A percentile compares a stretch with the other conserved stretches of the same genome.
phyloP scores from a whole-genome alignment of 345 rosid genomes.

The Eucalyptus cloeziana region DNA sequence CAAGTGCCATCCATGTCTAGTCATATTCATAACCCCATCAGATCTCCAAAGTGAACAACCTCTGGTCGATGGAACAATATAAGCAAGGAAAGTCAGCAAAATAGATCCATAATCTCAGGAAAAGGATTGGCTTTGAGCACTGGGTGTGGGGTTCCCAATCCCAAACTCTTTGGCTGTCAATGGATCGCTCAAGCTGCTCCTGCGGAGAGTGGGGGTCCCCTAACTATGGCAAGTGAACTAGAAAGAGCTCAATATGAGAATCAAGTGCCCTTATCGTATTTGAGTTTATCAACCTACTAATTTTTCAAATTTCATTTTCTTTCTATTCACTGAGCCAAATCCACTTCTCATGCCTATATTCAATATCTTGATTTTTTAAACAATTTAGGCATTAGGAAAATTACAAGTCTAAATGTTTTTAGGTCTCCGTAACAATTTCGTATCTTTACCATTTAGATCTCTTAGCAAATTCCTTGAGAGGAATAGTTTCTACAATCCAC shows the following conservation, averaged over 20 bases:
- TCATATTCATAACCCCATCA: neutral
- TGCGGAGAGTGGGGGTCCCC: neutral
- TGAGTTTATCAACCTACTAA: neutral
- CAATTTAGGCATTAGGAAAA: neutral
- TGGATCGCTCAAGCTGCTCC: conserved; percentile 20
- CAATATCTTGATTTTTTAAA: neutral
- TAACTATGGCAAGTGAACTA: neutral
- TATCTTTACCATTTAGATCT: neutral
- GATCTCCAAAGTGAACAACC: neutral
- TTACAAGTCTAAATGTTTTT: neutral
- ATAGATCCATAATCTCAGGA: neutral
- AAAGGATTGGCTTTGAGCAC: neutral
- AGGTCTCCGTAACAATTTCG: neutral
- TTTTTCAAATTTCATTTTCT: neutral
- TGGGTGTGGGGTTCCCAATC: conserved; percentile 38
- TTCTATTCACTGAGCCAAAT: neutral
- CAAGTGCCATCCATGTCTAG: conserved; percentile 8
- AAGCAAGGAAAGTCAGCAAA: neutral
- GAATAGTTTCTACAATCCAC: neutral
- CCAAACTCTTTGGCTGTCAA: conserved; percentile 46
- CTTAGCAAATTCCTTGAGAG: neutral
- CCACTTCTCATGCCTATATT: neutral
- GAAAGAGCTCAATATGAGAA: neutral
- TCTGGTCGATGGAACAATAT: neutral
- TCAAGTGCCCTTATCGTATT: neutral